Base-by-base conservation (phyloP, 371 early-diverging fungal genomes). In the Coemansia sp. region DNA sequence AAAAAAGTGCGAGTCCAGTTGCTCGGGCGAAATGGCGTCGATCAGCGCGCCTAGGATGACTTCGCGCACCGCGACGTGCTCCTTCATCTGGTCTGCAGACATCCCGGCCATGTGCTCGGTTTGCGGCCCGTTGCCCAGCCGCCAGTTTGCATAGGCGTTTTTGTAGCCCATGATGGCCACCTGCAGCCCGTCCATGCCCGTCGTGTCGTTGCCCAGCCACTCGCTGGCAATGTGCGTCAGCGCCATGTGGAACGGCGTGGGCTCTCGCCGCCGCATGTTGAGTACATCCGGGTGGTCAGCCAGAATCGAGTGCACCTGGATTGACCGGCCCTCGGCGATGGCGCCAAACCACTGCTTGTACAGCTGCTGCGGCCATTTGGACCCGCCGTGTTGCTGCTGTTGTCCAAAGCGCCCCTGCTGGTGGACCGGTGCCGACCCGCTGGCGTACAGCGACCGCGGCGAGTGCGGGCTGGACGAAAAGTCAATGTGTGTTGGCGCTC, bases 121-220 rank as follows among this genome's bases (percentile, higher is more conserved):
- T 53, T 74, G 75, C 7, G 62, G 55, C 49, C 71, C 71, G 53
- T 74, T 74, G 42, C 79, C 80, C 35, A 79, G 61, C 30, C 79
- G 60, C 79, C 79, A 79, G 63, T 79, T 67, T 9, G 79, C 79
- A 34, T 79, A 79, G 1, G 79, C 78, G 56, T 79, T 79, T 45
- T 79, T 79, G 63, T 79, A 79, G 4, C 70, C 79, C 68, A 79
- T 79, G 31, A 79, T 79, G 41, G 79, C 80, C n/a, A 79, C 79
- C 57, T 79, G 79, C 43, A 79, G 64, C 26, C 79, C 79, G 47
- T 79, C 79, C 79, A 79, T 79, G n/a, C 67, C 67, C 14, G 79
- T 52, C 5, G 79, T 79, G 59, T 79, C 79, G 55, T 69, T 72
- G 5, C 79, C 79, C 4, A 79, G 69, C 65, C 68, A 77, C 32